Conservation (phyloP, 352 stramenopile genomes). For the Pythium biforme region DNA sequence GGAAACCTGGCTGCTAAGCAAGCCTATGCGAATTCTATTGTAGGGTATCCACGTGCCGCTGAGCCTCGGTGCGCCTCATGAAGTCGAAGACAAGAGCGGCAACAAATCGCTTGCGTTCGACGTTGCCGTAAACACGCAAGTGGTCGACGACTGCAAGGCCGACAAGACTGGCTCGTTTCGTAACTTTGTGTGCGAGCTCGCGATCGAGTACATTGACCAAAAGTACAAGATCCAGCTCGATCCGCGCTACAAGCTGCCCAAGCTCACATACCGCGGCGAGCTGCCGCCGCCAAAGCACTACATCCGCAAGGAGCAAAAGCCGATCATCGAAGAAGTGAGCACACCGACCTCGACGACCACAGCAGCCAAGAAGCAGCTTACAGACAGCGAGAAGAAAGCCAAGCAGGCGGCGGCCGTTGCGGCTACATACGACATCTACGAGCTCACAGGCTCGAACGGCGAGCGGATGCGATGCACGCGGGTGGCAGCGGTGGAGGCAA, state of each 20-base stretch:
- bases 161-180: slow-evolving; percentile 72
- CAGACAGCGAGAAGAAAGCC: background rate
- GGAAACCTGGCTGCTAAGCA: too few species aligned
- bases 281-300: slow-evolving; percentile 75
- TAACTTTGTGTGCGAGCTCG: slow-evolving; percentile 81
- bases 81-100: slow-evolving; percentile 78
- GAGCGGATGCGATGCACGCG: slow-evolving; percentile 33
- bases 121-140: slow-evolving; percentile 77
- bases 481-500: slow-evolving; percentile 31
- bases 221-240: slow-evolving; percentile 86
- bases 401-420: slow-evolving; percentile 5
- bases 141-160: slow-evolving; percentile 57
- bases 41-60: slow-evolving; percentile 77
- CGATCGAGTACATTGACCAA: slow-evolving; percentile 80
- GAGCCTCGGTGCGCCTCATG: slow-evolving; percentile 62
- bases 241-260: slow-evolving; percentile 72
- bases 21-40: background rate
- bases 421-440: slow-evolving; percentile 41
- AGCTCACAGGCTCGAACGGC: slow-evolving; percentile 22
- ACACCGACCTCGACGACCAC: background rate
- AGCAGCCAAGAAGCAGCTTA: background rate
- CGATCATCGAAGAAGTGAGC: slow-evolving; percentile 72
- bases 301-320: slow-evolving; percentile 67
- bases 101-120: slow-evolving; percentile 63
- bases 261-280: slow-evolving; percentile 59